Percentiles rank a stretch among this genome's conserved stretches.
Conservation (phyloP, 139 green algal species). For the Edaphochlamys debaryana region DNA sequence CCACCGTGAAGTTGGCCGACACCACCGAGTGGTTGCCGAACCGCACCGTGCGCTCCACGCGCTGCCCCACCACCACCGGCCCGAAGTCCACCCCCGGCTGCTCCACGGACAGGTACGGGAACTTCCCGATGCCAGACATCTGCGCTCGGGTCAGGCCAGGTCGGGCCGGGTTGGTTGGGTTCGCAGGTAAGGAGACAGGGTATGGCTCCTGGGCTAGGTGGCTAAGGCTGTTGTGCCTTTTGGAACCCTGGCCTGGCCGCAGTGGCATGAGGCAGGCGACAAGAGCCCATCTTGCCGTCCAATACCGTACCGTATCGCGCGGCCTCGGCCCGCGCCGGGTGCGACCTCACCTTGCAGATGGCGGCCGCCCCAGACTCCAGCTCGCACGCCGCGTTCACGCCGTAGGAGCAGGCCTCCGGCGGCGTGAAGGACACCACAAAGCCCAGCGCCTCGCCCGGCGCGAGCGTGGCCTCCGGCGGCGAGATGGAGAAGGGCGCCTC, state of each 20-base stretch:
- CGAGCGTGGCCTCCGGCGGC: constrained; percentile 50
- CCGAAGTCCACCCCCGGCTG: constrained; percentile 64
- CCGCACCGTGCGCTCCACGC: constrained; percentile 45
- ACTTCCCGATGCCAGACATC: constrained; percentile 76
- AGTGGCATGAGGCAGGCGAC: too few relatives aligned
- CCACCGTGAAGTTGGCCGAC: constrained; percentile 62
- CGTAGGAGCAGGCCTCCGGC: constrained; percentile 68
- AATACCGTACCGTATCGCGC: too few relatives aligned
- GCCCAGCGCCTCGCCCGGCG: constrained; percentile 41
- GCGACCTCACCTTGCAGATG: constrained; percentile 50
- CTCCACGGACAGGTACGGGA: constrained; percentile 72
- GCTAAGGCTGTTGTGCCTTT: too few relatives aligned
- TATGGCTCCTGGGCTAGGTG: too few relatives aligned
- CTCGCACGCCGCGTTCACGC: constrained; percentile 52
- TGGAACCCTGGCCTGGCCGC: too few relatives aligned
- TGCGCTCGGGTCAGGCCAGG: too few relatives aligned
- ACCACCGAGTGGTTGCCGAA: constrained; percentile 74
- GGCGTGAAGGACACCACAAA: constrained; percentile 68
- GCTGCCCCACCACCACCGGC: constrained; percentile 68
- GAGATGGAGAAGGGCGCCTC: constrained; percentile 67
- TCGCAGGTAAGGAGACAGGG: too few relatives aligned
- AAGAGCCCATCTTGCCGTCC: too few relatives aligned
- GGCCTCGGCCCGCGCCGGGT: too few relatives aligned
- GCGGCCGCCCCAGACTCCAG: constrained; percentile 57
- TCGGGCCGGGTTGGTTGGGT: too few relatives aligned